Conservation (phyloP, 345 rosid species). For the Gossypium stocksii region DNA sequence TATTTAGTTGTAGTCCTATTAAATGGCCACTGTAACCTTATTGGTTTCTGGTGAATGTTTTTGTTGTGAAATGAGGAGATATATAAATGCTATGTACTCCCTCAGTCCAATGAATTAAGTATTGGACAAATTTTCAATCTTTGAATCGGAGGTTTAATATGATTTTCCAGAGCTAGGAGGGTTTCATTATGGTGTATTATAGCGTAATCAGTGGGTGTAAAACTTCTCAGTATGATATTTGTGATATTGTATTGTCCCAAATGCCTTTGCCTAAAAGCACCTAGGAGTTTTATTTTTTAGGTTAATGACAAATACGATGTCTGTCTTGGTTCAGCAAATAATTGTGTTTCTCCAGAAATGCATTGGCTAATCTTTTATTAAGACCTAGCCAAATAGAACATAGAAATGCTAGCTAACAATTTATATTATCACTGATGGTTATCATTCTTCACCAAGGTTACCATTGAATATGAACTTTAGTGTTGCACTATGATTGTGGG, state of each 20-base stretch:
- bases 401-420: background rate
- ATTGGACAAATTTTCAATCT: background rate
- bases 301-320: background rate
- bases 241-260: background rate
- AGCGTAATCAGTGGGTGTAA: background rate
- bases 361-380: background rate
- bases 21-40: background rate
- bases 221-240: background rate
- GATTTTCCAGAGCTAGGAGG: background rate
- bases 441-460: background rate
- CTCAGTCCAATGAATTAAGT: background rate
- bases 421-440: background rate
- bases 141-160: background rate
- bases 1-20: background rate
- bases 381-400: background rate
- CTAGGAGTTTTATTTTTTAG: background rate
- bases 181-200: background rate
- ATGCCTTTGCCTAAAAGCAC: background rate
- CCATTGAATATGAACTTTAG: background rate
- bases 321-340: constrained; percentile 5
- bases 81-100: background rate
- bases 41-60: background rate
- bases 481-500: background rate
- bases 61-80: background rate
- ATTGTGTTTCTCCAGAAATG: background rate